These are phyloP conservation scores for Teratosphaeria zuluensis DNA, from an alignment of 2,329 filamentous ascomycete species.

Conservation along the genomic window DNA sequence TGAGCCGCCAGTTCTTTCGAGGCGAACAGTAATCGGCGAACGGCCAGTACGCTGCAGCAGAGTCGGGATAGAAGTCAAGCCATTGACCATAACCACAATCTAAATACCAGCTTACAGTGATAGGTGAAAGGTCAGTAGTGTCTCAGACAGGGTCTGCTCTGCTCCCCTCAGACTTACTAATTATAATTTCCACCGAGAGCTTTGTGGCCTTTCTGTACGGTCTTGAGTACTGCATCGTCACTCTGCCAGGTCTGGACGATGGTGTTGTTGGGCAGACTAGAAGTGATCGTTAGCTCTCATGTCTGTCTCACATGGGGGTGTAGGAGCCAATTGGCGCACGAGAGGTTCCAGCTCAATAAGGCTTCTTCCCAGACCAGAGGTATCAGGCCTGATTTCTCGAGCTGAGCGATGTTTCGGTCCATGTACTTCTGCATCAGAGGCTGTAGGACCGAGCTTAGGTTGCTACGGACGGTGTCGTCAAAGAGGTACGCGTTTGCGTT, in stretches of 20 bases:
- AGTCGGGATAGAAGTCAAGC: constrained; percentile 58
- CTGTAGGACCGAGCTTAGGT: constrained; percentile 53
- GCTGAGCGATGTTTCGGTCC: constrained; percentile 56
- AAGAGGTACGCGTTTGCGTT: constrained; percentile 62
- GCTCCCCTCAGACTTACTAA: constrained; percentile 25
- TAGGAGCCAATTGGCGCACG: not conserved
- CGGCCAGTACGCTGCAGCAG: constrained; percentile 50
- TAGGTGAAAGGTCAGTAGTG: too few relatives aligned
- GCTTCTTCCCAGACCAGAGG: constrained; percentile 88
- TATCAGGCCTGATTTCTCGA: constrained; percentile 54
- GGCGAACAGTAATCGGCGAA: constrained; percentile 76
- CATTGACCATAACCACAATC: constrained; percentile 76
- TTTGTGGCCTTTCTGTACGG: constrained; percentile 56
- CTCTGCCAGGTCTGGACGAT: constrained; percentile 73
- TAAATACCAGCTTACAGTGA: constrained; percentile 45
- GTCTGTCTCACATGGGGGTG: too few relatives aligned
- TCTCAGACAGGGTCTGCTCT: too few relatives aligned
- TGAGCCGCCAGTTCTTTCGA: constrained; percentile 68
- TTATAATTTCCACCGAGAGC: constrained; percentile 68
- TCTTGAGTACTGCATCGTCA: constrained; percentile 48
- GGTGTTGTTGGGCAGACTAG: constrained; percentile 52
- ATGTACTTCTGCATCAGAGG: constrained; percentile 73
- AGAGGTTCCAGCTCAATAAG: constrained; percentile 16
- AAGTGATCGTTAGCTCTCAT: too few relatives aligned
- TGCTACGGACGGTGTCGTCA: constrained; percentile 62